phyloP scores from a whole-genome alignment of 2,329 filamentous ascomycete genomes.

The Mycogone perniciosa region DNA sequence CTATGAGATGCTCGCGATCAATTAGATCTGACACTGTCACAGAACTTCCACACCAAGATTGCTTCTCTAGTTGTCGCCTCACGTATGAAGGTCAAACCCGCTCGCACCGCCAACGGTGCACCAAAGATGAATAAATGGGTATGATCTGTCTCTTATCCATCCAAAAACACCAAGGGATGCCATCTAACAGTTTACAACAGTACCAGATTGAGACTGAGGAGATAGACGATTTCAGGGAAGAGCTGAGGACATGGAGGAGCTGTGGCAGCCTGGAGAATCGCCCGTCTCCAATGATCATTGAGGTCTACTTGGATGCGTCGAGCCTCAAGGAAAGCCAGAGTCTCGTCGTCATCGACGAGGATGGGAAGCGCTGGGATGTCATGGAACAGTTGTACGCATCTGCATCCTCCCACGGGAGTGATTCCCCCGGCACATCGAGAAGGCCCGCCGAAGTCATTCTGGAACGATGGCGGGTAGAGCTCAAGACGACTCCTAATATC shows the following conservation, averaged over 20 bases:
- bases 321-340: conserved; percentile 77
- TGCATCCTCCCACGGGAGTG: conserved; percentile 44
- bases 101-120: conserved; percentile 31
- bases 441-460: conserved; percentile 69
- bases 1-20: neutral
- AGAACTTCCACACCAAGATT: conserved; percentile 91
- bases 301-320: conserved; percentile 79
- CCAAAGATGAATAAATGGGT: conserved; percentile 82
- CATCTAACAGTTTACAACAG: conserved; percentile 40
- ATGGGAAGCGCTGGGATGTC: conserved; percentile 90
- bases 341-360: conserved; percentile 79
- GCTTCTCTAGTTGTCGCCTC: conserved; percentile 79
- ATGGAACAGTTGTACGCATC: conserved; percentile 70
- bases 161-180: neutral
- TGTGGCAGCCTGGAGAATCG: conserved; percentile 70
- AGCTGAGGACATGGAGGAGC: conserved; percentile 73
- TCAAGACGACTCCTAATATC: conserved; percentile 50
- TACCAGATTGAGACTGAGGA: conserved; percentile 95
- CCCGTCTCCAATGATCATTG: conserved; percentile 80
- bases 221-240: conserved; percentile 77
- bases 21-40: conserved; percentile 6
- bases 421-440: conserved; percentile 33
- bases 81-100: conserved; percentile 61
- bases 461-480: conserved; percentile 83
- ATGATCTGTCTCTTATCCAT: conserved; percentile 29